A percentile compares a stretch with the other conserved stretches of the same genome.
phyloP scores from a whole-genome alignment of 2,329 filamentous ascomycete genomes.

The Stylonectria norvegica region DNA sequence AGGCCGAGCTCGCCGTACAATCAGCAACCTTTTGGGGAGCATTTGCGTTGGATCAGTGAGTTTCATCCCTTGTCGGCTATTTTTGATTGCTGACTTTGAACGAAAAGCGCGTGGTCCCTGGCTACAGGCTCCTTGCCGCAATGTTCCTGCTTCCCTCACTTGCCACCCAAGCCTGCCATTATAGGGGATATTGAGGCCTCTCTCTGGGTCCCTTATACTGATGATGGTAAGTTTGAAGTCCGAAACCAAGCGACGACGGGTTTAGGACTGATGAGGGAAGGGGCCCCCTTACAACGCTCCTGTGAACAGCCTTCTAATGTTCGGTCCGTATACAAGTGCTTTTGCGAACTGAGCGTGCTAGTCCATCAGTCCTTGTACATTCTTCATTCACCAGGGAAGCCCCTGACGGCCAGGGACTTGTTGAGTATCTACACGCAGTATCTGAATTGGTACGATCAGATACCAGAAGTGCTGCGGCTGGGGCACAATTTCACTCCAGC shows the following conservation, averaged over 20 bases:
- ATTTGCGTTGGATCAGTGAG: conserved; percentile 62
- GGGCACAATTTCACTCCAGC: conserved; percentile 70
- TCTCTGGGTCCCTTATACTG: conserved; percentile 57
- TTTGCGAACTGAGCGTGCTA: conserved; percentile 70
- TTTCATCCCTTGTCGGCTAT: conserved; percentile 7
- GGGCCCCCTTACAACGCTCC: conserved; percentile 51
- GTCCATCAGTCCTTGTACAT: conserved; percentile 69
- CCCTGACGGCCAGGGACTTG: conserved; percentile 61
- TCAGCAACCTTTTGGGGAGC: conserved; percentile 61
- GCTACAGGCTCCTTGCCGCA: conserved; percentile 60
- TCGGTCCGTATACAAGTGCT: conserved; percentile 63
- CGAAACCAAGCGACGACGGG: not conserved
- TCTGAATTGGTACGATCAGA: conserved; percentile 65
- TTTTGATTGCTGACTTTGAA: not conserved
- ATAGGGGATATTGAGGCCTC: conserved; percentile 59
- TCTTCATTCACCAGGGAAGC: conserved; percentile 66
- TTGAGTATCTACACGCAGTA: conserved; percentile 65
- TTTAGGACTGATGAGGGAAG: conserved; percentile 35
- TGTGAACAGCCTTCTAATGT: conserved; percentile 65
- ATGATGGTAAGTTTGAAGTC: conserved; percentile 47
- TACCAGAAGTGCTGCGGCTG: conserved; percentile 62
- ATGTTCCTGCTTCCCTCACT: conserved; percentile 53
- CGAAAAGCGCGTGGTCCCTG: conserved; percentile 61
- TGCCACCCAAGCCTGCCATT: conserved; percentile 58
- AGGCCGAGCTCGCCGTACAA: conserved; percentile 56